Base-by-base conservation (phyloP, 2,329 filamentous ascomycete genomes). In the Rhynchosporium graminicola region DNA sequence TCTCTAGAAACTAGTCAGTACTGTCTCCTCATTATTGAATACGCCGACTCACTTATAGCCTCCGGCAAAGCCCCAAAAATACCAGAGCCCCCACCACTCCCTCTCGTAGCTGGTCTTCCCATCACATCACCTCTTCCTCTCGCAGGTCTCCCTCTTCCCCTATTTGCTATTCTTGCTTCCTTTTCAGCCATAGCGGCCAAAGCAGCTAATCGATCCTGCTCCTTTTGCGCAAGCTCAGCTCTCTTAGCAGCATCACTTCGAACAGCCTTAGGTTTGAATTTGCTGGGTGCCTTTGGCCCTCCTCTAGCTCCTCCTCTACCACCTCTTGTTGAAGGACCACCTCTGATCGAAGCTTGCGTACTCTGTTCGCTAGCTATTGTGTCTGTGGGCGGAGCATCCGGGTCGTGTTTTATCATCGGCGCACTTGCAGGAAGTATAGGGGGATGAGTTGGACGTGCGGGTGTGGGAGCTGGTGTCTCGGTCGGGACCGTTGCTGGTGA, bases 121-220 rank as follows among this genome's bases (percentile, higher is more conserved):
- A 75, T 74, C 46, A 67, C 67, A 72, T 74, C 72, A 31, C 73
- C 73, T 65, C 72, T 68, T 13, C 72, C 71, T 52, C 72, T 63
- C 13, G 63, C 66, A 20, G 62, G 59, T 50, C 67, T 64, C 6
- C 69, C 69, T 60, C 70, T 65, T 1, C 62, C 66, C 51, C 67
- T 64, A 9, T 55, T n/a, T 8, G 63, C 60, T 60, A 58, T 60
- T 45, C 60, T 65, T 48, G 61, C 64, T 56, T 67, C 59, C 40
- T 59, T 64, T 12, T 65, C 67, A 26, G 47, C 57, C 15, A 62
- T 47, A 12, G 62, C 62, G 45, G 65, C 63, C 62, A 63, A 48
- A 10, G 43, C 61, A 50, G 40, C 60, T 38, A 61, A 40, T 12
- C 63, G 61, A 51, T 55, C 60, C 55, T 66, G 10, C 62, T 68